phyloP scores from a whole-genome alignment of 2,329 filamentous ascomycete genomes.

The Microthyrium microscopicum region DNA sequence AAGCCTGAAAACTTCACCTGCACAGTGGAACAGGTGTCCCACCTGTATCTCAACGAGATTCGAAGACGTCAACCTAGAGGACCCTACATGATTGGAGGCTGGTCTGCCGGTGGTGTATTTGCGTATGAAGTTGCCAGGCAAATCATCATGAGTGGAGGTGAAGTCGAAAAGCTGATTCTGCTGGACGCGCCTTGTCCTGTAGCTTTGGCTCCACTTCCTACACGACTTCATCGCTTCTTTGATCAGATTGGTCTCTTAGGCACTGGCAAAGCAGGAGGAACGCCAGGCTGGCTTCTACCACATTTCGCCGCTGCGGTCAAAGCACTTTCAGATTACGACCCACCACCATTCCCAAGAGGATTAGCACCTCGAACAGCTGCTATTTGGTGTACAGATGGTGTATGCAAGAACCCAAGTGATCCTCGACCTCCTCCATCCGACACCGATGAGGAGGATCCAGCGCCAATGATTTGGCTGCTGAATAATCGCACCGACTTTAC shows the following conservation, averaged over 20 bases:
- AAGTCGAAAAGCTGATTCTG: slow-evolving; percentile 14
- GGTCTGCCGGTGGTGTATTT: slow-evolving; percentile 62
- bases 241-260: slow-evolving; percentile 30
- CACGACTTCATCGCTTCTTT: slow-evolving; percentile 32
- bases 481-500: slow-evolving; percentile 31
- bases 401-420: too few species aligned
- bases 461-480: slow-evolving; percentile 32
- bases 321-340: slow-evolving; percentile 28
- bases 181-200: slow-evolving; percentile 16
- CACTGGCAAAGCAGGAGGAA: slow-evolving; percentile 13
- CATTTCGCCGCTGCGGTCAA: slow-evolving; percentile 35
- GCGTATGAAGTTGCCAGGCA: slow-evolving; percentile 29
- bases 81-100: slow-evolving; percentile 52
- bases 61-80: slow-evolving; percentile 30
- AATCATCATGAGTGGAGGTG: slow-evolving; percentile 12
- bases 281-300: slow-evolving; percentile 32
- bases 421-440: slow-evolving; percentile 39
- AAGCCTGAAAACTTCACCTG: slow-evolving; percentile 15
- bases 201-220: slow-evolving; percentile 46
- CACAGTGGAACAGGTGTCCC: slow-evolving; percentile 20
- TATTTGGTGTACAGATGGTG: slow-evolving; percentile 32
- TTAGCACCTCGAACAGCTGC: slow-evolving; percentile 25
- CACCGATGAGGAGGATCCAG: slow-evolving; percentile 24
- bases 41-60: slow-evolving; percentile 26
- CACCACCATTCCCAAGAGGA: slow-evolving; percentile 20